Conservation (phyloP, 2,329 filamentous ascomycete species). For the Ophiostoma populinum region DNA sequence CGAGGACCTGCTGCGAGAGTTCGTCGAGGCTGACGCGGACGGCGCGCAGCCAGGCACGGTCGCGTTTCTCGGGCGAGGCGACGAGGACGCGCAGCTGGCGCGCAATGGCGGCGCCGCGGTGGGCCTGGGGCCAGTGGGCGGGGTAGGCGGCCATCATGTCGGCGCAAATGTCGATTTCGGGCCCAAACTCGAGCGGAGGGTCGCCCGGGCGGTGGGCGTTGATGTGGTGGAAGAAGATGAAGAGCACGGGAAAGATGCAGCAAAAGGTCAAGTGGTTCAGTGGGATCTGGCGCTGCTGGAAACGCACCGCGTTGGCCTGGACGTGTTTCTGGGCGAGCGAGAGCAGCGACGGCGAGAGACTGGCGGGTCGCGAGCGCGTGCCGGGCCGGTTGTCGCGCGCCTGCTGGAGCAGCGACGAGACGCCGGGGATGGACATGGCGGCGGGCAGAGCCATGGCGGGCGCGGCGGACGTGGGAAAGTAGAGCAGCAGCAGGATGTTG, state of each 20-base stretch:
- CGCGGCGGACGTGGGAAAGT: slow-evolving; percentile 13
- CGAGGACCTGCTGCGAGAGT: slow-evolving; percentile 1
- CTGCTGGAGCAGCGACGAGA: slow-evolving; percentile 13
- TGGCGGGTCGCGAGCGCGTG: not conserved
- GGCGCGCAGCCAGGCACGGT: not conserved
- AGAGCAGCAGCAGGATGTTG: slow-evolving; percentile 25
- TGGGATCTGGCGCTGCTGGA: slow-evolving; percentile 25
- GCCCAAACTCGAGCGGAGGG: not conserved
- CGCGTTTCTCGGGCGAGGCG: not conserved
- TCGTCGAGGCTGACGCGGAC: not conserved
- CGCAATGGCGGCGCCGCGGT: slow-evolving; percentile 1
- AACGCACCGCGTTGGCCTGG: slow-evolving; percentile 23
- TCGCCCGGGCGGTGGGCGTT: not conserved
- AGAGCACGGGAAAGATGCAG: slow-evolving; percentile 20
- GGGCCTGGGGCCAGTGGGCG: not conserved
- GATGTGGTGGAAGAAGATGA: slow-evolving; percentile 2
- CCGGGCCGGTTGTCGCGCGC: slow-evolving; percentile 8
- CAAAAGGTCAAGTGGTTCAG: slow-evolving; percentile 25
- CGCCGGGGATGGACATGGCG: slow-evolving; percentile 15
- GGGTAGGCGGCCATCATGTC: slow-evolving; percentile 3
- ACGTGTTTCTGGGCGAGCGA: slow-evolving; percentile 24
- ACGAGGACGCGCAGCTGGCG: not conserved
- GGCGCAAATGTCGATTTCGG: not conserved
- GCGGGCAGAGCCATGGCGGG: too few species aligned
- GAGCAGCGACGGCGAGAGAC: slow-evolving; percentile 14